Percentiles rank a stretch among this genome's conserved stretches.
phyloP scores from a whole-genome alignment of 331 rosid species.

The Stylosanthes scabra region DNA sequence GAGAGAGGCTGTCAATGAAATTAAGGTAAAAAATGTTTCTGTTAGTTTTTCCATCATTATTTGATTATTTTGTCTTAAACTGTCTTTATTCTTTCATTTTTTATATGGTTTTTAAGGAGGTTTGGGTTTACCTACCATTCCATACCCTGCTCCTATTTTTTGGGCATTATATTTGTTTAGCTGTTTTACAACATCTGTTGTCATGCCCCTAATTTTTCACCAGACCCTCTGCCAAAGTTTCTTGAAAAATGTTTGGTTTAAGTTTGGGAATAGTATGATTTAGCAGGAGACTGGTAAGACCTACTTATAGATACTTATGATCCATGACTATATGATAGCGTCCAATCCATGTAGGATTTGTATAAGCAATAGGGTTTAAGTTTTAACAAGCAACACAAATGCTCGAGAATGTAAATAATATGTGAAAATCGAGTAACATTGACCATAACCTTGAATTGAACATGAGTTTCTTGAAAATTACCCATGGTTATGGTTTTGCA shows the following conservation, averaged over 20 bases:
- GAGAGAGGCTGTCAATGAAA: constrained; percentile 78
- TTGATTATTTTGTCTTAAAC: constrained; percentile 27
- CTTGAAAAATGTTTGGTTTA: constrained; percentile 10
- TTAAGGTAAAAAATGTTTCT: constrained; percentile 87
- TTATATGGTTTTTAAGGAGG: constrained; percentile 25
- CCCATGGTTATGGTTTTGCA: constrained; percentile 21
- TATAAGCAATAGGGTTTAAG: constrained; percentile 16
- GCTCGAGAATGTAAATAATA: constrained; percentile 29
- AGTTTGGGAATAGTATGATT: constrained; percentile 26
- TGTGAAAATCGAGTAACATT: constrained; percentile 7
- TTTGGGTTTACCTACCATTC: constrained; percentile 3
- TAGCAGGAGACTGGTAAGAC: constrained; percentile 1
- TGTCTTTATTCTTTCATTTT: constrained; percentile 26
- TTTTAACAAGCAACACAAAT: constrained; percentile 1
- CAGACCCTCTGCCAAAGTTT: constrained; percentile 23
- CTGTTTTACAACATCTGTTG: constrained; percentile 6
- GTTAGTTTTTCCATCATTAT: constrained; percentile 41
- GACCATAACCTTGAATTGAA: constrained; percentile 6
- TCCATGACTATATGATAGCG: too few species aligned
- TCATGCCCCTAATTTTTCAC: constrained; percentile 4
- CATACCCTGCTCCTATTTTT: constrained; percentile 5
- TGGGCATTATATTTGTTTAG: not conserved
- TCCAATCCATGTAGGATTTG: not conserved
- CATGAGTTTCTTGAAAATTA: constrained; percentile 21
- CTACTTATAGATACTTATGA: too few species aligned